phyloP scores from a whole-genome alignment of 495 filamentous ascomycete species.

The Penicillium alfredii region DNA sequence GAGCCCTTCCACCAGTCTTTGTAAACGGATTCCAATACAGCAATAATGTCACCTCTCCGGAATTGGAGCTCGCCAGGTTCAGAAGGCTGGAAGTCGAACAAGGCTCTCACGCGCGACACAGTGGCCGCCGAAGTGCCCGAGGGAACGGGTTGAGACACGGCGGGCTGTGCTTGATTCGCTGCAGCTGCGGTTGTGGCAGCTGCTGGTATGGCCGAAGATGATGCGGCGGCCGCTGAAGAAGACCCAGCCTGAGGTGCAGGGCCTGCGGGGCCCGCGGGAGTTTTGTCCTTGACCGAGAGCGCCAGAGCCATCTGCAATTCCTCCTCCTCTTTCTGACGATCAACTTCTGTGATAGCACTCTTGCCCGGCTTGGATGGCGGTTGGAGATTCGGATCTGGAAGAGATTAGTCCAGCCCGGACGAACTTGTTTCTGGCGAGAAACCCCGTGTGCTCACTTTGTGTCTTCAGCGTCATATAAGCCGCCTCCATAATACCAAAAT shows the following conservation, averaged over 20 bases:
- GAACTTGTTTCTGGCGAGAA: neutral
- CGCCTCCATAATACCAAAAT: conserved; percentile 96
- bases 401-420: conserved; percentile 1
- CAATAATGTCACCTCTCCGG: conserved; percentile 94
- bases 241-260: conserved; percentile 23
- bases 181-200: conserved; percentile 34
- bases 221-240: conserved; percentile 22
- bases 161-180: conserved; percentile 35
- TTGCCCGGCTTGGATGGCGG: conserved; percentile 91
- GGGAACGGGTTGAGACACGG: conserved; percentile 44
- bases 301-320: conserved; percentile 95
- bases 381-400: conserved; percentile 78
- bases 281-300: conserved; percentile 81
- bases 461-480: conserved; percentile 84
- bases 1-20: conserved; percentile 99
- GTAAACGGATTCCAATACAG: conserved; percentile 93
- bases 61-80: conserved; percentile 94
- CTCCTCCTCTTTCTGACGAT: conserved; percentile 94
- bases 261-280: conserved; percentile 18
- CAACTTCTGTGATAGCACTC: conserved; percentile 78
- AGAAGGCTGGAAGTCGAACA: conserved; percentile 91
- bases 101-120: conserved; percentile 85
- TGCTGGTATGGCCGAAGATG: conserved; percentile 18
- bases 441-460: conserved; percentile 48
- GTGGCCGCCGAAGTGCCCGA: conserved; percentile 91